Percentiles rank a stretch among this genome's conserved stretches.
phyloP scores from a whole-genome alignment of 78 protist species.

The Dictyostelium purpureum region DNA sequence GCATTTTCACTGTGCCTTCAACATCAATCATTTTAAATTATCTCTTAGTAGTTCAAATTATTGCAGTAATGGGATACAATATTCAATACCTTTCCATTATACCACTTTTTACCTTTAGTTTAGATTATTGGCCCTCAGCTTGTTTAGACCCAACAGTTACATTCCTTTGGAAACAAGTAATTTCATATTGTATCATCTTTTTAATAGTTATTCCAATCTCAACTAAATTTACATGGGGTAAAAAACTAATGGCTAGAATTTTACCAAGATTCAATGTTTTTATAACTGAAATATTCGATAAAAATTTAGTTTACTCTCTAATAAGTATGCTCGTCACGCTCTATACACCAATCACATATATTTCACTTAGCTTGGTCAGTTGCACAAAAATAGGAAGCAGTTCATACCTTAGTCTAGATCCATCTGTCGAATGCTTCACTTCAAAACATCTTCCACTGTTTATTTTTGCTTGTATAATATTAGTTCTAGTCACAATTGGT shows the following conservation, averaged over 20 bases:
- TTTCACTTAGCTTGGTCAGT: conserved; percentile 11
- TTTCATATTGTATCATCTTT: background rate
- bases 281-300: conserved; percentile 1
- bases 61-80: conserved; percentile 13
- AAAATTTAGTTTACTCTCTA: background rate
- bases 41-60: background rate
- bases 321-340: background rate
- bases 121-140: conserved; percentile 48
- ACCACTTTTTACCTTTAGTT: conserved; percentile 13
- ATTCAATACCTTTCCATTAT: conserved; percentile 7
- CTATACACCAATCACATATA: conserved; percentile 47
- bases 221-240: background rate
- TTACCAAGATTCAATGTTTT: background rate
- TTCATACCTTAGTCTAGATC: background rate
- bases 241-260: background rate
- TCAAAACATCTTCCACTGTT: conserved; percentile 2
- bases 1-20: conserved; percentile 20
- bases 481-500: conserved; percentile 13
- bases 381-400: background rate
- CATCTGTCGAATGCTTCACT: conserved; percentile 22
- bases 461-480: background rate
- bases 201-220: background rate
- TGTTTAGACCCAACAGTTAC: background rate
- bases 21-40: conserved; percentile 37
- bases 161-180: conserved; percentile 2